Percentiles rank a stretch among this genome's conserved stretches.
These are phyloP conservation scores for Pontederia paniculata DNA, from an alignment of 176 grass and related monocot species.

Conservation along the genomic window DNA sequence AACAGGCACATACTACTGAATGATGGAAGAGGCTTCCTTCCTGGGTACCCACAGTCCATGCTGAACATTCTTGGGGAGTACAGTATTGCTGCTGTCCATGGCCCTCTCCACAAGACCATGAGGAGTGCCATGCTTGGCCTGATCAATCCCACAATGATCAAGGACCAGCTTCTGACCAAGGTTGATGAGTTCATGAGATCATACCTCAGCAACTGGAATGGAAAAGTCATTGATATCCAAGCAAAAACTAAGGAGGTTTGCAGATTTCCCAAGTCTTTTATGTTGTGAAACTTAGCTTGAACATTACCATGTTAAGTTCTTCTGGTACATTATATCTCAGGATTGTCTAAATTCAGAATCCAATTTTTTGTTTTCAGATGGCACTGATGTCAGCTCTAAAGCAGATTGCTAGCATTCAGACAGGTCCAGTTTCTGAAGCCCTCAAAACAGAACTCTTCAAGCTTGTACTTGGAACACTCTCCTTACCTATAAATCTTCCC, in stretches of 20 bases:
- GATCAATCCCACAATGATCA: conserved; percentile 20
- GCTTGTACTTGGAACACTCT: conserved; percentile 12
- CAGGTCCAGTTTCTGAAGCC: neutral
- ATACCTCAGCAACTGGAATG: conserved; percentile 11
- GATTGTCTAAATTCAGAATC: neutral
- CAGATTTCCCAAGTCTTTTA: neutral
- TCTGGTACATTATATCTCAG: neutral
- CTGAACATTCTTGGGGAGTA: conserved; percentile 24
- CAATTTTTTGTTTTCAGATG: conserved; percentile 3
- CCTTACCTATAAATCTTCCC: conserved; percentile 13
- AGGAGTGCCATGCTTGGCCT: conserved; percentile 20
- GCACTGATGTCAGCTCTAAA: conserved; percentile 9
- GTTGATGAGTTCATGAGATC: conserved; percentile 32
- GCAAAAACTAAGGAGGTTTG: conserved; percentile 33
- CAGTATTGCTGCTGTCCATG: conserved; percentile 20
- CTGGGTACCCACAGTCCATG: conserved; percentile 34
- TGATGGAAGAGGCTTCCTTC: conserved; percentile 25
- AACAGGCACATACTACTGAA: conserved; percentile 26
- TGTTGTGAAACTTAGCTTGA: neutral
- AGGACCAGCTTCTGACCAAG: conserved; percentile 20
- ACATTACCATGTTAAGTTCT: neutral
- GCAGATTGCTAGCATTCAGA: conserved; percentile 15
- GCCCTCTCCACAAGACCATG: conserved; percentile 22
- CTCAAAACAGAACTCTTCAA: conserved; percentile 9
- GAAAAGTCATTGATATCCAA: conserved; percentile 24